These are phyloP conservation scores for Aureococcus anophagefferens DNA, from an alignment of 108 stramenopile genomes.

Conservation along the genomic window DNA sequence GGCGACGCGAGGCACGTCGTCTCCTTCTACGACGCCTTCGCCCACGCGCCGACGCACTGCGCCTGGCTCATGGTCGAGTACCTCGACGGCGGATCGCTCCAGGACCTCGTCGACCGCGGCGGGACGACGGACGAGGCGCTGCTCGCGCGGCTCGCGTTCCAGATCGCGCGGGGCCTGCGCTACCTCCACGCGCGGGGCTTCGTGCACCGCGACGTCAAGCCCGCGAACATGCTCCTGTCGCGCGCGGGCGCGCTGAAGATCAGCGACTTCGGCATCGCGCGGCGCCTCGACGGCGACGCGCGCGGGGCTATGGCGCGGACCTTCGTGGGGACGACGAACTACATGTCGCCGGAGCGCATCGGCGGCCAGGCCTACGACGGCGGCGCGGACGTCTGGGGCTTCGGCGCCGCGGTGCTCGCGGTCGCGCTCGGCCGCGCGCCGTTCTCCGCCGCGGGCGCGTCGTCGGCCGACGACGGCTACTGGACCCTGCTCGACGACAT, in stretches of 20 bases:
- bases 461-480: not conserved
- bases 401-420: slow-evolving; percentile 1
- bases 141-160: slow-evolving; percentile 26
- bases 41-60: slow-evolving; percentile 4
- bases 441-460: not conserved
- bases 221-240: slow-evolving; percentile 25
- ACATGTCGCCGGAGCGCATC: slow-evolving; percentile 60
- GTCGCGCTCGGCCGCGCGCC: slow-evolving; percentile 3
- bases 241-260: slow-evolving; percentile 32
- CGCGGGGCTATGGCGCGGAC: slow-evolving; percentile 33
- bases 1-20: slow-evolving; percentile 15
- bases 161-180: slow-evolving; percentile 27
- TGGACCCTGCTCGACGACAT: slow-evolving; percentile 13
- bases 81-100: slow-evolving; percentile 25
- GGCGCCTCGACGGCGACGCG: slow-evolving; percentile 12
- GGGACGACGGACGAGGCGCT: slow-evolving; percentile 17
- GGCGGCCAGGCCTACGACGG: slow-evolving; percentile 37
- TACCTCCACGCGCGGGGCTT: slow-evolving; percentile 30
- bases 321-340: slow-evolving; percentile 47
- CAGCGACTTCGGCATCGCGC: slow-evolving; percentile 44
- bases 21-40: slow-evolving; percentile 16
- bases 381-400: slow-evolving; percentile 22
- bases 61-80: slow-evolving; percentile 25
- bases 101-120: slow-evolving; percentile 11
- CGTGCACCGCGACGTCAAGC: slow-evolving; percentile 41